Conservation (phyloP, 2,329 filamentous ascomycete genomes). For the Aspergillus eucalypticola region DNA sequence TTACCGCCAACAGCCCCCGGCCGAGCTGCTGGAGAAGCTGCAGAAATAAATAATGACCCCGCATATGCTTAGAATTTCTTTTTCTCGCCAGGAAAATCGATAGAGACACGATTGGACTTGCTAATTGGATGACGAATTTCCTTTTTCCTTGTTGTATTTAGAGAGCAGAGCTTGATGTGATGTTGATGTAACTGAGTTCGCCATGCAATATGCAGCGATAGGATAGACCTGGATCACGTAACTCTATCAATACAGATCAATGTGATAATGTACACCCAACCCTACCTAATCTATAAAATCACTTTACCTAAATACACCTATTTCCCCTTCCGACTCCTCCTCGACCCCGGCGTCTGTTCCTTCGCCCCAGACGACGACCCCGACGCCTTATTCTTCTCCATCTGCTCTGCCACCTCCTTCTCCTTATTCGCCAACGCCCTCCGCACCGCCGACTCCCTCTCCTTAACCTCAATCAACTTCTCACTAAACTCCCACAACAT, state of each 20-base stretch:
- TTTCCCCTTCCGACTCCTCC: conserved; percentile 40
- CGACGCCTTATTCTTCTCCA: conserved; percentile 18
- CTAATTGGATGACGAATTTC: conserved; percentile 41
- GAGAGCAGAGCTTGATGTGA: background rate
- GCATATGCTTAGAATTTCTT: background rate
- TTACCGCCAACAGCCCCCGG: conserved; percentile 87
- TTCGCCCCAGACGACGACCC: conserved; percentile 17
- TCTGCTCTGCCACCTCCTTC: conserved; percentile 31
- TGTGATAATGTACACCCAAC: no score
- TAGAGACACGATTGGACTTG: conserved; percentile 6
- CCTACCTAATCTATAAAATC: no score
- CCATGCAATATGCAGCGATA: background rate
- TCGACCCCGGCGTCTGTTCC: conserved; percentile 39
- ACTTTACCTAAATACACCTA: background rate
- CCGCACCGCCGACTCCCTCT: conserved; percentile 73
- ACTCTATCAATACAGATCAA: no score
- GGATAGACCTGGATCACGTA: background rate
- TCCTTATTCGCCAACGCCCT: conserved; percentile 60
- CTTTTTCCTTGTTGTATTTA: conserved; percentile 22
- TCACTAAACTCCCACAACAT: conserved; percentile 89
- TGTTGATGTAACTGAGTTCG: no score
- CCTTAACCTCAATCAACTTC: conserved; percentile 74
- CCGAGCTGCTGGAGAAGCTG: conserved; percentile 67
- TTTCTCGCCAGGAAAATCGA: background rate
- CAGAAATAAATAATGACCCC: conserved; percentile 33